A percentile compares a stretch with the other conserved stretches of the same genome.
phyloP scores from a whole-genome alignment of 225 moss, liverwort and hornwort genomes.

The Straminergon stramineum region DNA sequence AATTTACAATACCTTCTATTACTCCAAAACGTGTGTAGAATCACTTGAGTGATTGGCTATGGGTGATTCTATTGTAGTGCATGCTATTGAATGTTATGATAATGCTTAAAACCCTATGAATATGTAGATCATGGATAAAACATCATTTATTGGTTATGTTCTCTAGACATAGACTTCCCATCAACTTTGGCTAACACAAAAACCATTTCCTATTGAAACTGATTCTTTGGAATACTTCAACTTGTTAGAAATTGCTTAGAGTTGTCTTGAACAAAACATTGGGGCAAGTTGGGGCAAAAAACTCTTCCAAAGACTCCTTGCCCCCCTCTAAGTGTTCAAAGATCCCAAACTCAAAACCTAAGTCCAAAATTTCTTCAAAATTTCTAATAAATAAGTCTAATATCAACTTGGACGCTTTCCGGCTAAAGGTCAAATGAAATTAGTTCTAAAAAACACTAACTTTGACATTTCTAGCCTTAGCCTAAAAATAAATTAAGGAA shows the following conservation, averaged over 20 bases:
- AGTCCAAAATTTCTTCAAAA: background rate
- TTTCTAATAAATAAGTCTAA: background rate
- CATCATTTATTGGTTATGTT: background rate
- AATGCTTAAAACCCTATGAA: too few species aligned
- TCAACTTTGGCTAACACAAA: fast-evolving
- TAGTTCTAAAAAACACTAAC: fast-evolving
- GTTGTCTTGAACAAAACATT: fast-evolving
- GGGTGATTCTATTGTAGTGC: too few species aligned
- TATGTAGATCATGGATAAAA: background rate
- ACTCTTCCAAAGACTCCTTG: fast-evolving
- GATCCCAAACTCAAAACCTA: fast-evolving
- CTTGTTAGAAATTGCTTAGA: fast-evolving
- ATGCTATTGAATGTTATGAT: background rate
- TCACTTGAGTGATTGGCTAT: too few species aligned
- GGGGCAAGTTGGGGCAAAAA: fast-evolving
- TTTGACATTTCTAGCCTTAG: background rate
- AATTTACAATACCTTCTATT: too few species aligned
- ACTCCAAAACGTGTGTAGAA: too few species aligned
- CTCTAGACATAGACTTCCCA: fast-evolving
- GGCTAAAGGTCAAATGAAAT: background rate
- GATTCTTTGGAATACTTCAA: background rate
- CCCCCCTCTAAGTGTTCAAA: fast-evolving
- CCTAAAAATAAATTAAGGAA: too few species aligned
- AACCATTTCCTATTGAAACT: background rate
- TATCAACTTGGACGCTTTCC: background rate